Base-by-base conservation (phyloP, 2,329 filamentous ascomycete species). In the Trichoderma semiorbis region DNA sequence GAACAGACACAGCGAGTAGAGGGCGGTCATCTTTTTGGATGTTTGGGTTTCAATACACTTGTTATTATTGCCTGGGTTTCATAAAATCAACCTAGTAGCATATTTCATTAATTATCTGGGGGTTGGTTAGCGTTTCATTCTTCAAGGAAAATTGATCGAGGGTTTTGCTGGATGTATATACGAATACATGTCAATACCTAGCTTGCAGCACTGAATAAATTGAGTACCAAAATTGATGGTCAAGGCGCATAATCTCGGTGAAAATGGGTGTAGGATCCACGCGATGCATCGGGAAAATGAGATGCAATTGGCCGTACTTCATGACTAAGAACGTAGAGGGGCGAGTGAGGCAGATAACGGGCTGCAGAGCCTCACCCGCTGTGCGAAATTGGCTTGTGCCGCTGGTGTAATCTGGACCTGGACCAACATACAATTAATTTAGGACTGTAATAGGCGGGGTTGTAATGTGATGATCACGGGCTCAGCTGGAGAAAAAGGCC, bases 41-140 rank as follows among this genome's bases (percentile, higher is more conserved):
- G 43, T 16, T 60, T 34, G n/a, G 47, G 47, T 60, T 32, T 32
- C 30, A 28, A 39, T 61, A 61, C 18, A 16, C 30, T 47, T 21
- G 58, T 16, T 26, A 28, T 30, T 32, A 34, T 60, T 58, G 34
- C 64, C 34, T 34, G 10, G 24, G 53, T n/a, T 18, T 43, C 50
- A n/a, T 43, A 21, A 16, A 7, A n/a, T 30, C 12, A 36, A 34
- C 24, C 34, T 43, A 34, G 62, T 53, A 28, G 53, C 26, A 47
- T 50, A 61, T 69, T 32, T 47, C 65, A 50, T 67, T 69, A 69
- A 69, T 69, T 28, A 47, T 61, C 36, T 47, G 55, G 43, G 65
- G 65, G 65, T 30, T 24, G 55, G 65, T 61, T 60, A 69, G 65
- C 65, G 55, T 34, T 69, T 39, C 18, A 39, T 67, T 67, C 64